A percentile compares a stretch with the other conserved stretches of the same genome.
Evolutionary conservation across 2,329 filamentous ascomycete species (phyloP).

Genomic region (Periglandula ipomoeae): DNA sequence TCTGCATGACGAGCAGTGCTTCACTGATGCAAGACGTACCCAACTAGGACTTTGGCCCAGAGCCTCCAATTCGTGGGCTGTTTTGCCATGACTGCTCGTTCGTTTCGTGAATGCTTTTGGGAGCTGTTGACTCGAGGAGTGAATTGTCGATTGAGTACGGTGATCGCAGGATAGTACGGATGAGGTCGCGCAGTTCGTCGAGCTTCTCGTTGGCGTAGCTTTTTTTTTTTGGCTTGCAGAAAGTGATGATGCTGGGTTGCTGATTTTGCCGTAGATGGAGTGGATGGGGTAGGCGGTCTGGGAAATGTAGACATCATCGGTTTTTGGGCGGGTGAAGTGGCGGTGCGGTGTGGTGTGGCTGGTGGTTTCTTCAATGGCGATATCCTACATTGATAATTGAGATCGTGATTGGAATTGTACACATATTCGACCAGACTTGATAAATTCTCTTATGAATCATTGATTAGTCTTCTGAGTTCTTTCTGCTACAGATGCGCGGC

Average conservation of each 20-base stretch:
- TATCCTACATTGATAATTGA: no score
- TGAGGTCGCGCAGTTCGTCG: not conserved
- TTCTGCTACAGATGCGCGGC: no score
- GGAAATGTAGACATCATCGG: not conserved
- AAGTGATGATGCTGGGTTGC: not conserved
- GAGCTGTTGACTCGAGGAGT: not conserved
- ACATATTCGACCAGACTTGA: no score
- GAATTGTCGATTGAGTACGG: not conserved
- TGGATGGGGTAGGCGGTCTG: slow-evolving; percentile 1
- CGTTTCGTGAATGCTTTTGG: not conserved
- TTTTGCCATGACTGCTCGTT: slow-evolving; percentile 23
- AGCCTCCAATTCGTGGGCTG: slow-evolving; percentile 45
- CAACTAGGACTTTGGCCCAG: slow-evolving; percentile 61
- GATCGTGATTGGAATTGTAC: no score
- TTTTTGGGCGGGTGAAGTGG: not conserved
- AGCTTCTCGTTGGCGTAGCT: not conserved
- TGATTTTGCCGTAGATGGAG: not conserved
- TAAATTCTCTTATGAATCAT: no score
- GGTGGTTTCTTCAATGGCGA: not conserved
- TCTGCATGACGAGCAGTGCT: not conserved
- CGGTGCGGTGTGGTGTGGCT: not conserved
- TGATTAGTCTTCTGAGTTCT: no score
- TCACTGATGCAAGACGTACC: slow-evolving; percentile 33
- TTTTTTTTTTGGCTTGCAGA: not conserved
- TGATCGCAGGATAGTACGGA: no score